These are phyloP conservation scores for Tuber brumale DNA, from an alignment of 495 filamentous ascomycete species.

Conservation along the genomic window DNA sequence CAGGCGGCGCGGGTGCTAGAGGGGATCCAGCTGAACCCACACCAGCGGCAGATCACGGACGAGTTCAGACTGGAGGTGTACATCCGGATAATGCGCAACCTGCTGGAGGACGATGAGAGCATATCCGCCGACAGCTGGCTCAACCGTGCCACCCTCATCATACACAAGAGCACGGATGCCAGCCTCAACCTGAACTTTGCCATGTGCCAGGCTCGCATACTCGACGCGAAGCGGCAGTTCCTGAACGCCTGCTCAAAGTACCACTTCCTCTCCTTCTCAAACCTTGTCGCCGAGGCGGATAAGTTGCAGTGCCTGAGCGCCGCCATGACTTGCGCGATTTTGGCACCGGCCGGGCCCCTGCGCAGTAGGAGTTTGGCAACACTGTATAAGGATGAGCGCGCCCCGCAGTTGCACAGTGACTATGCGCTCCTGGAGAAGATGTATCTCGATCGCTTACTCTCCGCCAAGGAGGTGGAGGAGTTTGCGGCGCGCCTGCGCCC, in stretches of 20 bases:
- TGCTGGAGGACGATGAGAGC: conserved; percentile 89
- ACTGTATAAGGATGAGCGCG: conserved; percentile 90
- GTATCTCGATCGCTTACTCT: conserved; percentile 82
- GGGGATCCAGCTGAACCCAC: conserved; percentile 78
- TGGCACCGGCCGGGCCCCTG: conserved; percentile 82
- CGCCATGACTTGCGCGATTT: conserved; percentile 90
- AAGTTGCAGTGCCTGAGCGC: conserved; percentile 73
- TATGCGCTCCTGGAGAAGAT: conserved; percentile 94
- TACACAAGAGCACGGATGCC: conserved; percentile 66
- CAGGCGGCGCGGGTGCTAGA: conserved; percentile 69
- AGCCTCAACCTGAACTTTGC: conserved; percentile 74
- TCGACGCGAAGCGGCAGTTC: conserved; percentile 83
- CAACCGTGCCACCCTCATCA: conserved; percentile 86
- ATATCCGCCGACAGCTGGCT: conserved; percentile 76
- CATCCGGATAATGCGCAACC: conserved; percentile 90
- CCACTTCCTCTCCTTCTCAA: conserved; percentile 70
- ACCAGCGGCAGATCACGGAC: conserved; percentile 72
- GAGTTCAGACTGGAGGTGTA: conserved; percentile 72
- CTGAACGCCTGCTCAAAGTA: conserved; percentile 83
- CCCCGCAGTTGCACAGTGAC: conserved; percentile 61
- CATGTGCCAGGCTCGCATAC: conserved; percentile 84
- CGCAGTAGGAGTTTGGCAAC: conserved; percentile 71
- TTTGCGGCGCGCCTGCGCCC: conserved; percentile 73
- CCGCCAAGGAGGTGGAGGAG: conserved; percentile 69
- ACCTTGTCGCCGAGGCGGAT: conserved; percentile 74